Evolutionary conservation across 1,139 yeast genomes (phyloP).

Genomic region (Hyphopichia pseudoburtonii): DNA sequence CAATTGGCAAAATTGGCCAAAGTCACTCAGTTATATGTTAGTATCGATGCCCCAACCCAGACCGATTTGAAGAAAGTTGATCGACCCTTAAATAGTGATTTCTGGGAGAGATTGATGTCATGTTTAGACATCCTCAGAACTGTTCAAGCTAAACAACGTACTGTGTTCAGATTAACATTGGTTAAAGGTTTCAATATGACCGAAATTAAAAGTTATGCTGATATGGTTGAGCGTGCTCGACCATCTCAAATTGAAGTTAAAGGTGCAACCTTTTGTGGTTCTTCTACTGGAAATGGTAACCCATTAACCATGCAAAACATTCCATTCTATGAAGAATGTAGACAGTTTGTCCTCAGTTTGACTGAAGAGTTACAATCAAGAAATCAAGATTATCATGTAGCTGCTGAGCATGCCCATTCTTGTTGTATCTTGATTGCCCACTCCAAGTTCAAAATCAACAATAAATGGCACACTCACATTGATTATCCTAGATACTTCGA

Average conservation of each 20-base stretch:
- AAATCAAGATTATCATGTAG: slow-evolving; percentile 73
- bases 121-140: slow-evolving; percentile 81
- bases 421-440: slow-evolving; percentile 89
- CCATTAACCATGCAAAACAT: slow-evolving; percentile 94
- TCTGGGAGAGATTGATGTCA: slow-evolving; percentile 83
- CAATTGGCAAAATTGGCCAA: slow-evolving; percentile 65
- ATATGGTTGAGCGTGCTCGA: slow-evolving; percentile 74
- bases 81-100: slow-evolving; percentile 85
- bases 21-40: slow-evolving; percentile 88
- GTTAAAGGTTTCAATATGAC: slow-evolving; percentile 91
- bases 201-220: slow-evolving; percentile 84
- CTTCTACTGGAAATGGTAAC: slow-evolving; percentile 75
- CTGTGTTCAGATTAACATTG: slow-evolving; percentile 86
- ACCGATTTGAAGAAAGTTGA: slow-evolving; percentile 79
- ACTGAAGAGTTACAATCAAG: slow-evolving; percentile 58
- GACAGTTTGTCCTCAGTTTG: slow-evolving; percentile 64
- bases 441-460: slow-evolving; percentile 64
- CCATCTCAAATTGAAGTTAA: slow-evolving; percentile 92
- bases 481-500: slow-evolving; percentile 78
- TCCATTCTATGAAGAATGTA: slow-evolving; percentile 91
- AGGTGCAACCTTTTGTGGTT: slow-evolving; percentile 94
- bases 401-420: slow-evolving; percentile 95
- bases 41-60: slow-evolving; percentile 89
- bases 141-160: slow-evolving; percentile 75
- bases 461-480: slow-evolving; percentile 86